Base-by-base conservation (phyloP, 2,329 filamentous ascomycete species). In the Dothistroma pini region DNA sequence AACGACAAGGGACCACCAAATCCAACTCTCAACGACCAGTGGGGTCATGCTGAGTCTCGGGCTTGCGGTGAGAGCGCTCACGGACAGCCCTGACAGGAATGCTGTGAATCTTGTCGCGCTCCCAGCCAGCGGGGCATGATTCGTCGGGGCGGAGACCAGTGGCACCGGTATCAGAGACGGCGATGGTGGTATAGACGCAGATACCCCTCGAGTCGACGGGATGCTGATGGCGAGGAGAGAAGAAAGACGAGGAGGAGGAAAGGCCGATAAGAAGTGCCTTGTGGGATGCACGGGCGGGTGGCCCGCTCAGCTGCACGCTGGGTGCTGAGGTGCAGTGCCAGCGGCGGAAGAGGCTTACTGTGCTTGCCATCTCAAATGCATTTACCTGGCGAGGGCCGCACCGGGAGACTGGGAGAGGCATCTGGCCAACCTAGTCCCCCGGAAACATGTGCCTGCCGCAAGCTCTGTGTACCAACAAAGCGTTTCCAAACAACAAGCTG, bases 1-100 rank as follows among this genome's bases (percentile, higher is more conserved):
- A 29, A 60, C 22, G 25, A 60, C 58, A 6, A 50, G 29, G 16
- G 73, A 71, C 66, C 74, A 81, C 78, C 78, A 81, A 48, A 78
- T 78, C 78, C 78, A 80, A 57, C 75, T 77, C 68, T 81, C 79
- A 47, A 75, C 71, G 29, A 71, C 70, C 56, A 80, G 75, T 51
- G 69, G 60, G 25, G 73, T 60, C 72, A 75, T 75, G 25, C 62
- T 32, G 34, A 21, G 22, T 2, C 47, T 35, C 25, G 22, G 48
- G n/a, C 21, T 41, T 29, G 34, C 32, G 29, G n/a, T 31, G 32
- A 35, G 41, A 25, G 41, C 57, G 41, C 25, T 63, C 61, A 60
- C 44, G 61, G 50, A 29, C 56, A 60, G 54, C 58, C 61, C 44
- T 54, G 52, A 29, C 44, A 51, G 38, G 61, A 54, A 55, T 56